Percentiles rank a stretch among this genome's conserved stretches.
These are phyloP conservation scores for Arctium lappa DNA, from an alignment of 129 eudicot species.

Conservation along the genomic window DNA sequence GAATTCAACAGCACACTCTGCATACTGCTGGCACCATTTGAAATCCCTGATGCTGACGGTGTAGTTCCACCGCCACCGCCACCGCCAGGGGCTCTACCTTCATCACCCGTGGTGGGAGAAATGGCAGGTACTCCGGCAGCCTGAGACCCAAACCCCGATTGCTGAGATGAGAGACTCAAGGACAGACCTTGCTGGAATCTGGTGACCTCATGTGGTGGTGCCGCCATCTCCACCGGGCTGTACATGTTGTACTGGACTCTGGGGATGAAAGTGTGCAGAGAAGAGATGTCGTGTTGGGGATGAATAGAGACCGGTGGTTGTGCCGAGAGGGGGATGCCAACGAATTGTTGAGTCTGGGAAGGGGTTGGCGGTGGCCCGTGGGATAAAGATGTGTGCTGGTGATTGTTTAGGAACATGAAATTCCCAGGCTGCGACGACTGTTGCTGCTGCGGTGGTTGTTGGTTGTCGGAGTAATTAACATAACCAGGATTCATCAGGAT, in stretches of 20 bases:
- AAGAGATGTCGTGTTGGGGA: constrained; percentile 56
- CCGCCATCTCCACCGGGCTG: constrained; percentile 48
- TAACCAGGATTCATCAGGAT: constrained; percentile 73
- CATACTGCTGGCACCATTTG: constrained; percentile 46
- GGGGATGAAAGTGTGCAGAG: constrained; percentile 49
- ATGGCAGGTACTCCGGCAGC: constrained; percentile 27
- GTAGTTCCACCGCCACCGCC: constrained; percentile 39
- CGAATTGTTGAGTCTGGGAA: constrained; percentile 63
- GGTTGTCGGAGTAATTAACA: constrained; percentile 53
- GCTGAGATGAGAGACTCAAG: constrained; percentile 56
- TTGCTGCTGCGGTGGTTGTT: constrained; percentile 25
- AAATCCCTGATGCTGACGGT: constrained; percentile 47
- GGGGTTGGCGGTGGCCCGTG: constrained; percentile 49
- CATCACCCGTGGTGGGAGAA: constrained; percentile 23
- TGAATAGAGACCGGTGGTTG: constrained; percentile 26
- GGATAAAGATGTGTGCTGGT: constrained; percentile 18
- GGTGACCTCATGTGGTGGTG: constrained; percentile 44
- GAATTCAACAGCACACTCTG: constrained; percentile 64
- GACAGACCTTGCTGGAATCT: constrained; percentile 79
- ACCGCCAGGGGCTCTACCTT: constrained; percentile 1
- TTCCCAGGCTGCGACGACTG: constrained; percentile 36
- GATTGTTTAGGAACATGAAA: constrained; percentile 51
- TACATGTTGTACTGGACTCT: constrained; percentile 62
- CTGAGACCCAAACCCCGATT: constrained; percentile 41
- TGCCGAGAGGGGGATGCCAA: constrained; percentile 64